Conservation (phyloP, 305 asterid genomes). For the Fraxinus floribunda region DNA sequence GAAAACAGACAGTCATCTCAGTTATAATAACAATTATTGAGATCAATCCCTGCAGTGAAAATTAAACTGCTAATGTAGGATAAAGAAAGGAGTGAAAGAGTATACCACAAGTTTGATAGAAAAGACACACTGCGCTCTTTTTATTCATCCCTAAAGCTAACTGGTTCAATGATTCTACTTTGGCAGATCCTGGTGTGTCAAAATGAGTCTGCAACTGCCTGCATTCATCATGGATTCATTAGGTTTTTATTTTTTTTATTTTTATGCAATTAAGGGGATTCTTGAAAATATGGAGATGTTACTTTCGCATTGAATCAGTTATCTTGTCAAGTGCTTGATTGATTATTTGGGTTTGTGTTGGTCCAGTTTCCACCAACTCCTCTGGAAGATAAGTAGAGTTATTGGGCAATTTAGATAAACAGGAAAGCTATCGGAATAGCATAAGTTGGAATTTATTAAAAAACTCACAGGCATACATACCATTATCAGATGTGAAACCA, state of each 20-base stretch:
- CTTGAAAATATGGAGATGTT: conserved; percentile 26
- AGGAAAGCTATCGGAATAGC: conserved; percentile 8
- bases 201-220: conserved; percentile 93
- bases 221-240: conserved; percentile 19
- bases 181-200: conserved; percentile 69
- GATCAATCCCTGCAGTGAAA: neutral
- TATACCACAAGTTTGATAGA: conserved; percentile 84
- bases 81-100: neutral
- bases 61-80: neutral
- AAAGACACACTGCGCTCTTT: conserved; percentile 75
- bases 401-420: neutral
- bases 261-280: neutral
- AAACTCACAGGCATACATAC: conserved; percentile 29
- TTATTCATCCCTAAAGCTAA: conserved; percentile 70
- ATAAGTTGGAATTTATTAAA: conserved; percentile 1
- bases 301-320: conserved; percentile 72
- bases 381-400: conserved; percentile 43
- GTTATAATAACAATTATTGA: neutral
- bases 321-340: conserved; percentile 61
- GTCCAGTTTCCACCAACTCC: conserved; percentile 76
- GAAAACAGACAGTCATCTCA: neutral
- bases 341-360: conserved; percentile 66
- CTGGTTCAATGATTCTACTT: conserved; percentile 62
- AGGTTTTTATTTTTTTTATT: neutral
- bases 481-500: conserved; percentile 46